Conservation (phyloP, 495 filamentous ascomycete species). For the Symbiotaphrina buchneri region DNA sequence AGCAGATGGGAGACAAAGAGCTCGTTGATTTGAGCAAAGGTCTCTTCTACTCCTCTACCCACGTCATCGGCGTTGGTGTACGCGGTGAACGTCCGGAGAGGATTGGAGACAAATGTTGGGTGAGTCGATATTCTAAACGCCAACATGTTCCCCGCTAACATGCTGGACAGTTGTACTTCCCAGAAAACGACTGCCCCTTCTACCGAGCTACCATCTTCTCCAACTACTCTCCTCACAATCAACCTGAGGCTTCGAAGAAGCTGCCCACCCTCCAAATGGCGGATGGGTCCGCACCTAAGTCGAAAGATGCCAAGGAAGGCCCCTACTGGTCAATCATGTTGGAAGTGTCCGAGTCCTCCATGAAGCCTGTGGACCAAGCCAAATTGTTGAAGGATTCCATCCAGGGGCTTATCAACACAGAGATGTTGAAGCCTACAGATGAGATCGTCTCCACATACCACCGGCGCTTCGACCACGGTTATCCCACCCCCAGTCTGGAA, state of each 20-base stretch:
- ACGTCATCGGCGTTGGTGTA: slow-evolving; percentile 91
- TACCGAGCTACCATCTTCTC: slow-evolving; percentile 99
- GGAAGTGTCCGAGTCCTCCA: slow-evolving; percentile 84
- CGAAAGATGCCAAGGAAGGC: slow-evolving; percentile 46
- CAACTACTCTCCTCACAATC: slow-evolving; percentile 99
- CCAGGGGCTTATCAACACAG: slow-evolving; percentile 89
- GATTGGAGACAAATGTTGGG: slow-evolving; percentile 99
- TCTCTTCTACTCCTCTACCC: slow-evolving; percentile 91
- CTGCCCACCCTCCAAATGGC: slow-evolving; percentile 72
- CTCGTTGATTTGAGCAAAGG: slow-evolving; percentile 66
- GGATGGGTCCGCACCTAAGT: slow-evolving; percentile 55
- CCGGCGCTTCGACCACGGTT: slow-evolving; percentile 96
- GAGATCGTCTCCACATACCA: slow-evolving; percentile 98
- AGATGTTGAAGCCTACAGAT: slow-evolving; percentile 73
- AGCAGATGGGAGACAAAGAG: slow-evolving; percentile 72
- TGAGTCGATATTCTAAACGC: slow-evolving; percentile 15
- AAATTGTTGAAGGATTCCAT: slow-evolving; percentile 78
- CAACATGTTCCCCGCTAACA: background rate
- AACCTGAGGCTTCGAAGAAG: slow-evolving; percentile 61
- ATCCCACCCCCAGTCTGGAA: slow-evolving; percentile 88
- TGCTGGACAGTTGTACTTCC: slow-evolving; percentile 69
- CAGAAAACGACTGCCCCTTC: slow-evolving; percentile 96
- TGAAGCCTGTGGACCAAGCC: slow-evolving; percentile 78
- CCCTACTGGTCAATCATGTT: slow-evolving; percentile 99
- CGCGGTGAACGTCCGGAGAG: slow-evolving; percentile 81